Evolutionary conservation across 345 rosid species (phyloP), one percentile per base, ranked within the genome.

Genomic region (Populus pruinosa): DNA sequence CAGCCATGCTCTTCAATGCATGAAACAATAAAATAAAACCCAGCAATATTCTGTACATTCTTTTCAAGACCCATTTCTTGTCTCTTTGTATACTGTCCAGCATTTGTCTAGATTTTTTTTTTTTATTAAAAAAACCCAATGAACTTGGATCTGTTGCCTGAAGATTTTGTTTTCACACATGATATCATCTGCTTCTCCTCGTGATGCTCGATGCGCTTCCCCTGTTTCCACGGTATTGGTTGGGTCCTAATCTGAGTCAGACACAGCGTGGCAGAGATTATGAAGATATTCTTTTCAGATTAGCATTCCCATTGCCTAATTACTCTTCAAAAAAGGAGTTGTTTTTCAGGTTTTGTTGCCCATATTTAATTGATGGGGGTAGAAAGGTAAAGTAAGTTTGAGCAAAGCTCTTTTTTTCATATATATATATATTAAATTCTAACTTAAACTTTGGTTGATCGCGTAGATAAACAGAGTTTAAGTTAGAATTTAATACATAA

Each of bases 181-280:
- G n/a, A 43, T 73, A 41, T 86, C 86, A 14, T 76, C 59, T 38
- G 77, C 89, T 25, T 84, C 78, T 36, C 85, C 88, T 0, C 4
- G 23, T 18, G 92, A 86, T 75, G 89, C 84, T 0, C 74, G 88
- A 41, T 70, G 78, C 74, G 27, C 79, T 31, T 78, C 90, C 0
- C 0, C 80, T 1, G 82, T 84, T 44, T 83, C 89, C 6, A 64
- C 63, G 6, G 6, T 21, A 33, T 41, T 41, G 8, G 70, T 78
- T 65, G 70, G 76, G 29, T n/a, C 70, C 14, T 27, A 33, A 3
- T 87, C 87, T 0, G 78, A 87, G 70, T 87, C 81, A 0, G 79
- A 83, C 13, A 3, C 23, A 12, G 84, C 83, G n/a, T 82, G 88
- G 88, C 74, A 83, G 29, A 83, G 63, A 87, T 72, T 73, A 35